A percentile compares a stretch with the other conserved stretches of the same genome.
These are phyloP conservation scores for Penicillium cosmopolitanum DNA, from an alignment of 495 filamentous ascomycete genomes.

Conservation along the genomic window DNA sequence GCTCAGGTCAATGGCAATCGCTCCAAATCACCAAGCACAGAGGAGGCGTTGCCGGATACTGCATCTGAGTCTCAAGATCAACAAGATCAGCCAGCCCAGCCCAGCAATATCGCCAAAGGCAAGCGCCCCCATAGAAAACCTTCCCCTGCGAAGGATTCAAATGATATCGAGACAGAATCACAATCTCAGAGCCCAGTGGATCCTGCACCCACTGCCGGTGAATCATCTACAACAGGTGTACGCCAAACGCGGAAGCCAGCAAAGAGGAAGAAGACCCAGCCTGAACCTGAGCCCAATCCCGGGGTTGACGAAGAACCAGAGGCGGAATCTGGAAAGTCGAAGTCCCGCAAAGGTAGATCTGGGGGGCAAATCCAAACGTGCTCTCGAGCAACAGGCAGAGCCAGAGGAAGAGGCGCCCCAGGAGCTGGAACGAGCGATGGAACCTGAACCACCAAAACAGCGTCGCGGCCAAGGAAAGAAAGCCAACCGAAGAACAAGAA, in stretches of 20 bases:
- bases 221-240: conserved; percentile 10
- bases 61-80: neutral
- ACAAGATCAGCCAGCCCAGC: neutral
- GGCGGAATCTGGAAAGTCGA: neutral
- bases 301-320: neutral
- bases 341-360: conserved; percentile 4
- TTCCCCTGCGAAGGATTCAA: neutral
- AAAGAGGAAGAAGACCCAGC: conserved; percentile 4
- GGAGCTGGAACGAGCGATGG: conserved; percentile 10
- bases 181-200: neutral
- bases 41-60: neutral
- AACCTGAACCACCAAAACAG: conserved; percentile 17
- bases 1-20: neutral
- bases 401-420: conserved; percentile 6
- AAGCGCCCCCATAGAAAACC: neutral
- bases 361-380: conserved; percentile 3
- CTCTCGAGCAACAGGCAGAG: conserved; percentile 15
- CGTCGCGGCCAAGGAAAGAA: conserved; percentile 26
- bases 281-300: neutral
- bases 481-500: conserved; percentile 16
- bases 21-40: neutral
- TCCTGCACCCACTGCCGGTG: conserved; percentile 6
- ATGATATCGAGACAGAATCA: neutral
- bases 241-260: conserved; percentile 10
- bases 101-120: neutral